Evolutionary conservation across 1,139 yeast genomes (phyloP).

Genomic region (Trichomonascaceae sp.): DNA sequence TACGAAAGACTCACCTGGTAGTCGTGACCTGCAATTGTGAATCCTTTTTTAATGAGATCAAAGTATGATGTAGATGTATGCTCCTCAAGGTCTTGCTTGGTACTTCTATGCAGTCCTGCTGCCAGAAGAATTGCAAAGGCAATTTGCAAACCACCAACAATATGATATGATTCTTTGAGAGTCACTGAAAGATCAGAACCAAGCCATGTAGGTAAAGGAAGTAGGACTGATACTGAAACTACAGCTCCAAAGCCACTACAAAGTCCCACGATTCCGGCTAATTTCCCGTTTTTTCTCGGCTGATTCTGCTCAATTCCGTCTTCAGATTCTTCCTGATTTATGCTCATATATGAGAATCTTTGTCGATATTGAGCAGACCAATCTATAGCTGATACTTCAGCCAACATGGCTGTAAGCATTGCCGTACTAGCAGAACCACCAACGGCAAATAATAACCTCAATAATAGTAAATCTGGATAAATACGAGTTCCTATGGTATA

Average conservation of each 20-base stretch:
- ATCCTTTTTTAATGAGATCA: slow-evolving; percentile 42
- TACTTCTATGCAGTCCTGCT: slow-evolving; percentile 45
- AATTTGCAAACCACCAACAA: slow-evolving; percentile 44
- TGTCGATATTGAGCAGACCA: slow-evolving; percentile 8
- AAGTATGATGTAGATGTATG: slow-evolving; percentile 29
- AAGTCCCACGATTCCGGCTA: slow-evolving; percentile 57
- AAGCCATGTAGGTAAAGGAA: slow-evolving; percentile 57
- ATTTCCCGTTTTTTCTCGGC: slow-evolving; percentile 42
- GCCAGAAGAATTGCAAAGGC: slow-evolving; percentile 37
- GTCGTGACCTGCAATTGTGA: slow-evolving; percentile 35
- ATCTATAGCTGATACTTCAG: slow-evolving; percentile 42
- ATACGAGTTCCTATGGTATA: slow-evolving; percentile 43
- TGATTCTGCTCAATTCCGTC: slow-evolving; percentile 14
- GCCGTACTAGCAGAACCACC: slow-evolving; percentile 49
- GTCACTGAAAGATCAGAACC: slow-evolving; percentile 36
- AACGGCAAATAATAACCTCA: slow-evolving; percentile 52
- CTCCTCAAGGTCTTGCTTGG: slow-evolving; percentile 28
- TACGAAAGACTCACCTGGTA: slow-evolving; percentile 45
- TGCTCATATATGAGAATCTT: slow-evolving; percentile 8
- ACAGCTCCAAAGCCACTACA: slow-evolving; percentile 63
- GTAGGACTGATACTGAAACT: slow-evolving; percentile 58
- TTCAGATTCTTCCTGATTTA: slow-evolving; percentile 6
- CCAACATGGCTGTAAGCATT: slow-evolving; percentile 46
- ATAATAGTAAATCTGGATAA: slow-evolving; percentile 46
- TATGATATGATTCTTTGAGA: slow-evolving; percentile 43